A percentile compares a stretch with the other conserved stretches of the same genome.
Evolutionary conservation across 1,139 yeast species (phyloP).

Genomic region (Protomyces lactucae-debilis): DNA sequence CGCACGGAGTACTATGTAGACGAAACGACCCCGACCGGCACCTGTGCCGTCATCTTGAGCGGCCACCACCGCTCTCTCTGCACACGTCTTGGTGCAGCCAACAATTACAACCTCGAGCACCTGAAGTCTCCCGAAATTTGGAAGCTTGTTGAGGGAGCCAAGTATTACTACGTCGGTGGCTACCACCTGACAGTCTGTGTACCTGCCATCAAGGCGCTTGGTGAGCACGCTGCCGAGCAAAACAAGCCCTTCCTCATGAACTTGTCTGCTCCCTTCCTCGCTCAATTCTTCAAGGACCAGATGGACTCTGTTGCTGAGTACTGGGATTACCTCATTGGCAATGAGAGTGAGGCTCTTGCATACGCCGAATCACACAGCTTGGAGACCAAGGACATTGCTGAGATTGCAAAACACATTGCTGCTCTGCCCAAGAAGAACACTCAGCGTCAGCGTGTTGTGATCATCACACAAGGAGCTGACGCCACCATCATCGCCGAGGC

Average conservation of each 20-base stretch:
- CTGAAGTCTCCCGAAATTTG: conserved; percentile 87
- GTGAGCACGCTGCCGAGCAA: conserved; percentile 80
- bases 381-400: conserved; percentile 57
- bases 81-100: conserved; percentile 96
- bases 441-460: conserved; percentile 63
- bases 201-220: conserved; percentile 82
- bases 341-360: conserved; percentile 95
- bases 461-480: conserved; percentile 87
- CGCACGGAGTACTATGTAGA: conserved; percentile 73
- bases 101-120: conserved; percentile 88
- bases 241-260: conserved; percentile 74
- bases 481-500: conserved; percentile 60
- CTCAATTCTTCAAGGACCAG: conserved; percentile 91
- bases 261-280: conserved; percentile 94
- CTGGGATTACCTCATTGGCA: conserved; percentile 88
- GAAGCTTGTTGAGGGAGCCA: conserved; percentile 74
- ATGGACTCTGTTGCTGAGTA: conserved; percentile 75
- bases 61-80: conserved; percentile 87
- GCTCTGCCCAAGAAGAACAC: conserved; percentile 70
- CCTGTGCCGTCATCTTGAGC: conserved; percentile 92
- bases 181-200: conserved; percentile 98
- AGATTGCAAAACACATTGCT: conserved; percentile 79
- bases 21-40: conserved; percentile 73
- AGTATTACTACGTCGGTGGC: conserved; percentile 88
- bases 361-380: conserved; percentile 76